Conservation (phyloP, 495 filamentous ascomycete species). For the Copromyces sp. region DNA sequence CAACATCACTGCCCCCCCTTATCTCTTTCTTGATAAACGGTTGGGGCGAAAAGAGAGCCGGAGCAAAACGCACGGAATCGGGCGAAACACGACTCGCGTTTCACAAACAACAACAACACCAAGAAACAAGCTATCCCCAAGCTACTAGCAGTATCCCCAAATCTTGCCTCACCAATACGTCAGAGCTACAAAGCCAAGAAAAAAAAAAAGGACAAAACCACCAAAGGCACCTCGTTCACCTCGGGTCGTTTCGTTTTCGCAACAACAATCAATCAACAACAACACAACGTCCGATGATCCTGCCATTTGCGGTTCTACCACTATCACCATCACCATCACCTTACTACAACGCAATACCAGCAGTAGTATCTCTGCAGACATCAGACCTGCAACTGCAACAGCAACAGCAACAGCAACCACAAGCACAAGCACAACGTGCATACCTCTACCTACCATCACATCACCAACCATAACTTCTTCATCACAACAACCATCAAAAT, state of each 20-base stretch:
- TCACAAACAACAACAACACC: neutral
- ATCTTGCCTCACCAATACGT: neutral
- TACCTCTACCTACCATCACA: neutral
- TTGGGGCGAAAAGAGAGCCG: neutral
- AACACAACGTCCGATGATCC: slow-evolving; percentile 11
- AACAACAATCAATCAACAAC: neutral
- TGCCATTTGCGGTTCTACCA: slow-evolving; percentile 4
- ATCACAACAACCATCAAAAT: neutral
- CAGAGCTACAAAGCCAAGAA: neutral
- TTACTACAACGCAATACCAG: neutral
- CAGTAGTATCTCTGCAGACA: slow-evolving; percentile 3
- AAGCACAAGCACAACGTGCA: neutral
- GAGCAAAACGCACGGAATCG: neutral
- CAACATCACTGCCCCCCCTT: neutral
- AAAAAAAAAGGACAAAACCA: neutral
- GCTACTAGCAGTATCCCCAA: neutral
- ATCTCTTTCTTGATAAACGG: neutral
- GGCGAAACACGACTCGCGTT: neutral
- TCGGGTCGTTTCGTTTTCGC: neutral
- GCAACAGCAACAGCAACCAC: neutral
- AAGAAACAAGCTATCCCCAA: neutral
- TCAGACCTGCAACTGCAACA: neutral
- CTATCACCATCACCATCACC: neutral
- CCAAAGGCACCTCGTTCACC: neutral
- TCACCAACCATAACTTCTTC: too few relatives aligned